phyloP scores from a whole-genome alignment of 345 rosid genomes.

The Eucalyptus erythrocorys region DNA sequence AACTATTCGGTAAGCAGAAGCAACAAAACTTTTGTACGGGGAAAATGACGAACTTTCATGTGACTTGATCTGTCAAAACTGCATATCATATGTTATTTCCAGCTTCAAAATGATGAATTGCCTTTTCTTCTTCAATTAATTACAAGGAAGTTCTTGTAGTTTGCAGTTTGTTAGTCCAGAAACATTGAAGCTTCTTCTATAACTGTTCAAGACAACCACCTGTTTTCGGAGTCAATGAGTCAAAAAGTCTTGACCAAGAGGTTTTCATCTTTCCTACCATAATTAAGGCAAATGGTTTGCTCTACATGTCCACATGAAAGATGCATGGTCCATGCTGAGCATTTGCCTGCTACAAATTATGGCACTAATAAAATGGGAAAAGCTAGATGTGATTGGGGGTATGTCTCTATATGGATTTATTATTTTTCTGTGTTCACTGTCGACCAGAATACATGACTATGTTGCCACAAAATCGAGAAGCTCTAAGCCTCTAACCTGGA shows the following conservation, averaged over 20 bases:
- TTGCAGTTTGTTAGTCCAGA: background rate
- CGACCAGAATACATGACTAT: background rate
- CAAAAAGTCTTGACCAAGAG: background rate
- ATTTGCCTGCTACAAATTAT: background rate
- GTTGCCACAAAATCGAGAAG: background rate
- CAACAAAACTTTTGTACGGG: background rate
- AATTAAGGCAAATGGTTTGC: background rate
- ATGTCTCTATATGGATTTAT: background rate
- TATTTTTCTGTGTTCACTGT: background rate
- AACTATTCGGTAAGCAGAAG: background rate
- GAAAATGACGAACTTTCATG: background rate
- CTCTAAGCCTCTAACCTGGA: conserved; percentile 33
- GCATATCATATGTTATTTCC: background rate
- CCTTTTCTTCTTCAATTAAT: background rate
- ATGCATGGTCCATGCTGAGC: background rate
- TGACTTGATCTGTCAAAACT: background rate
- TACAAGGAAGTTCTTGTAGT: background rate
- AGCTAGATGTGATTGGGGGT: background rate
- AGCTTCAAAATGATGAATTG: background rate
- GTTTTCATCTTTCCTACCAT: background rate
- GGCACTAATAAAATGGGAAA: background rate
- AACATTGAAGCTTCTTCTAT: background rate
- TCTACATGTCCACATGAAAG: background rate
- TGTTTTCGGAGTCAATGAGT: background rate
- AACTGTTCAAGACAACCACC: background rate